Evolutionary conservation across 2,329 filamentous ascomycete genomes (phyloP).

Genomic region (Fusarium anthophilum): DNA sequence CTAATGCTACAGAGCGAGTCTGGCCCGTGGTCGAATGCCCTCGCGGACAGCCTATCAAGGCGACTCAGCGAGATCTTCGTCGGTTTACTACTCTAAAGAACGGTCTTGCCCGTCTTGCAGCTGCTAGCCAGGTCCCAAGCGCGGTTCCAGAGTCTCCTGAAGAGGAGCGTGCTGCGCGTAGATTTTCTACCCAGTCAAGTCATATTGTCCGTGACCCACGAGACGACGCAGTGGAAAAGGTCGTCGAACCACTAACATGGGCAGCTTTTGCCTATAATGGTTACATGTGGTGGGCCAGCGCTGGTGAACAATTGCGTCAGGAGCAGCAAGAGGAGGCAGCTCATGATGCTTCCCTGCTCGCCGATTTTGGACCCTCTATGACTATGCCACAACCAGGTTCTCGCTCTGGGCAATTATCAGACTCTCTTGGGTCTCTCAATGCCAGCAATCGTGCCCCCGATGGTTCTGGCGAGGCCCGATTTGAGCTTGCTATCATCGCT

Average conservation of each 20-base stretch:
- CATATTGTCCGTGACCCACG: slow-evolving; percentile 48
- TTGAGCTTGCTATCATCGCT: slow-evolving; percentile 78
- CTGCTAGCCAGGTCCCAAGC: slow-evolving; percentile 31
- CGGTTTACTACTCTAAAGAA: slow-evolving; percentile 76
- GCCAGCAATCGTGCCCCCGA: slow-evolving; percentile 48
- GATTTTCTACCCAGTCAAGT: slow-evolving; percentile 43
- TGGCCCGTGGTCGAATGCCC: slow-evolving; percentile 82
- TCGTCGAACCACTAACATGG: slow-evolving; percentile 74
- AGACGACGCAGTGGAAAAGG: slow-evolving; percentile 61
- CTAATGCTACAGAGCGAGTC: slow-evolving; percentile 65
- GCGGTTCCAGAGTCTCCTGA: slow-evolving; percentile 43
- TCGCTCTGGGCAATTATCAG: slow-evolving; percentile 48
- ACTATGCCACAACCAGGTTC: slow-evolving; percentile 45
- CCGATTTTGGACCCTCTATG: slow-evolving; percentile 57
- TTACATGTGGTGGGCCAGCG: slow-evolving; percentile 92
- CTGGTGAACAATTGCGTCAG: slow-evolving; percentile 74
- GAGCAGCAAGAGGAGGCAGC: slow-evolving; percentile 68
- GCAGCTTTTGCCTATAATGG: slow-evolving; percentile 80
- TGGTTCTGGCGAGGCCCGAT: slow-evolving; percentile 55
- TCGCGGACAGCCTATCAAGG: slow-evolving; percentile 74
- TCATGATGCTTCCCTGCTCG: slow-evolving; percentile 65
- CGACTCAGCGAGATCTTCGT: slow-evolving; percentile 88
- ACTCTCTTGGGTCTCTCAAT: slow-evolving; percentile 57
- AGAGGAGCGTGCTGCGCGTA: slow-evolving; percentile 40
- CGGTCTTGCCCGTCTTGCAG: slow-evolving; percentile 64